phyloP scores from a whole-genome alignment of 306 rosid genomes.

The Malus domestica region ASM211411v1 NC_041797.1:8267501-8268000 shows the following conservation, averaged over 20 bases:
- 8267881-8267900: background rate
- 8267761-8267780: slow-evolving; percentile 75
- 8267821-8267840: slow-evolving; percentile 37
- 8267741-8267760: background rate
- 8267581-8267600: background rate
- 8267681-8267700: background rate
- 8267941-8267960: slow-evolving; percentile 42
- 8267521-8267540: slow-evolving; percentile 71
- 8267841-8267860: background rate
- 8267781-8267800: slow-evolving; percentile 80
- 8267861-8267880: background rate
- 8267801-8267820: slow-evolving; percentile 65
- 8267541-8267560: slow-evolving; percentile 52
- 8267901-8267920: background rate
- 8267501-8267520: slow-evolving; percentile 58
- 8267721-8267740: background rate
- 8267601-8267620: background rate
- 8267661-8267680: background rate
- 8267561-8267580: slow-evolving; percentile 9
- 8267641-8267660: background rate
- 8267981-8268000: slow-evolving; percentile 19
- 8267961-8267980: slow-evolving; percentile 63
- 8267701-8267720: background rate
- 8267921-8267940: slow-evolving; percentile 22
- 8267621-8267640: background rate